Conservation (phyloP, 2,329 filamentous ascomycete genomes). For the Arachnomyces sp. region DNA sequence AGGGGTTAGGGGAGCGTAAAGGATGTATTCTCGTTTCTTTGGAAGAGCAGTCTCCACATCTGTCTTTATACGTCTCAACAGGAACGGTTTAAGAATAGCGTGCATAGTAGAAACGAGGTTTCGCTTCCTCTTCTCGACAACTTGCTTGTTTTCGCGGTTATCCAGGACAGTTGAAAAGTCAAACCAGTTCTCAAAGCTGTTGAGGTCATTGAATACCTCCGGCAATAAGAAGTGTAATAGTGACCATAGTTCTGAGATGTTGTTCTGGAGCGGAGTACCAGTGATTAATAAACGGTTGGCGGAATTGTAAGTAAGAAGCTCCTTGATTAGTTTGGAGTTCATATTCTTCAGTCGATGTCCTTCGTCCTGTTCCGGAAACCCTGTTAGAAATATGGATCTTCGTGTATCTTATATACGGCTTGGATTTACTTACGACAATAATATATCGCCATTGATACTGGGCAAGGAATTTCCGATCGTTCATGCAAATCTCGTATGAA, state of each 20-base stretch:
- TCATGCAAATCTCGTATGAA: slow-evolving; percentile 91
- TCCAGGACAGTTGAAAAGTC: slow-evolving; percentile 91
- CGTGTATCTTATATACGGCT: neutral
- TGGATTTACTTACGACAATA: slow-evolving; percentile 61
- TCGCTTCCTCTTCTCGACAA: slow-evolving; percentile 69
- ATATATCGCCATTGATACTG: slow-evolving; percentile 96
- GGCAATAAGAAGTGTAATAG: slow-evolving; percentile 88
- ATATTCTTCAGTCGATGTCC: slow-evolving; percentile 97
- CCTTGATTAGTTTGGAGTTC: slow-evolving; percentile 83
- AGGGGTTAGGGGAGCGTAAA: slow-evolving; percentile 85
- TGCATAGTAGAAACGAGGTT: slow-evolving; percentile 83
- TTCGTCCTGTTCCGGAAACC: slow-evolving; percentile 57
- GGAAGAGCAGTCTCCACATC: slow-evolving; percentile 89
- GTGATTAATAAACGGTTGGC: slow-evolving; percentile 89
- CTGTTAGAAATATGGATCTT: slow-evolving; percentile 15
- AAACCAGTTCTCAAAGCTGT: slow-evolving; percentile 92
- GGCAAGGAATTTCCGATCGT: slow-evolving; percentile 72
- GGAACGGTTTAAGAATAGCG: slow-evolving; percentile 81
- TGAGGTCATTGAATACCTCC: slow-evolving; percentile 85
- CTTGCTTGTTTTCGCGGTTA: slow-evolving; percentile 67
- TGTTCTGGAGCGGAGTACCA: slow-evolving; percentile 91
- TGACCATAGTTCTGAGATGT: slow-evolving; percentile 90
- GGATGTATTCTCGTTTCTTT: slow-evolving; percentile 91
- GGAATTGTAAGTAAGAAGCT: slow-evolving; percentile 79
- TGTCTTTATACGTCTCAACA: slow-evolving; percentile 81